Conservation (phyloP, 192 early-diverging fungal species). For the Coemansia sp. region DNA sequence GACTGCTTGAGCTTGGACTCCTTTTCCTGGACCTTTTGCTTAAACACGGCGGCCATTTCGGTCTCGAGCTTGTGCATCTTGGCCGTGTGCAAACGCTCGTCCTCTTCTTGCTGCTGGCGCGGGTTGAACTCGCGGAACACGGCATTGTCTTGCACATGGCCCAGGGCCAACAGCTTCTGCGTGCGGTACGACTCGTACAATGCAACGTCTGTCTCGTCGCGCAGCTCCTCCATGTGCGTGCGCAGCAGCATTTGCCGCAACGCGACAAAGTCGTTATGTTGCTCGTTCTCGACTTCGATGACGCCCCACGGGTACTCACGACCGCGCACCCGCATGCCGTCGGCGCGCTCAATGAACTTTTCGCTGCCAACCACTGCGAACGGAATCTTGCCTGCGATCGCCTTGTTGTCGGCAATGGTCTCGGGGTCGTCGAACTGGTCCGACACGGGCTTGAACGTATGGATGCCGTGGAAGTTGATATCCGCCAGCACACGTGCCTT, state of each 20-base stretch:
- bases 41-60: conserved; percentile 98
- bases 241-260: conserved; percentile 85
- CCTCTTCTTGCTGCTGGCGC: conserved; percentile 80
- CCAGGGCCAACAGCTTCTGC: conserved; percentile 83
- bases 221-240: conserved; percentile 95
- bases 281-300: conserved; percentile 94
- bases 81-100: conserved; percentile 82
- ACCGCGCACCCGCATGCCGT: conserved; percentile 82
- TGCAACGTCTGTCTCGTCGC: conserved; percentile 81
- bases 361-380: conserved; percentile 91
- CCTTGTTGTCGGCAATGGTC: conserved; percentile 74
- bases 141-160: conserved; percentile 71
- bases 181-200: conserved; percentile 96
- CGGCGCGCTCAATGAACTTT: conserved; percentile 68
- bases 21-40: conserved; percentile 97
- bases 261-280: conserved; percentile 93
- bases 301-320: conserved; percentile 89
- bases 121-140: conserved; percentile 81
- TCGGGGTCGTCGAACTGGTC: conserved; percentile 80
- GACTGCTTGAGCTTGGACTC: conserved; percentile 94
- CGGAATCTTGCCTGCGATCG: conserved; percentile 81
- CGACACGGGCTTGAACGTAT: conserved; percentile 75
- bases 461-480: conserved; percentile 77
- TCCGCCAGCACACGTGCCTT: conserved; percentile 79
- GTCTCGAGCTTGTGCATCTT: conserved; percentile 97